These are phyloP conservation scores for Tulasnella sp. DNA, from an alignment of 768 basidiomycete species.

Conservation along the genomic window DNA sequence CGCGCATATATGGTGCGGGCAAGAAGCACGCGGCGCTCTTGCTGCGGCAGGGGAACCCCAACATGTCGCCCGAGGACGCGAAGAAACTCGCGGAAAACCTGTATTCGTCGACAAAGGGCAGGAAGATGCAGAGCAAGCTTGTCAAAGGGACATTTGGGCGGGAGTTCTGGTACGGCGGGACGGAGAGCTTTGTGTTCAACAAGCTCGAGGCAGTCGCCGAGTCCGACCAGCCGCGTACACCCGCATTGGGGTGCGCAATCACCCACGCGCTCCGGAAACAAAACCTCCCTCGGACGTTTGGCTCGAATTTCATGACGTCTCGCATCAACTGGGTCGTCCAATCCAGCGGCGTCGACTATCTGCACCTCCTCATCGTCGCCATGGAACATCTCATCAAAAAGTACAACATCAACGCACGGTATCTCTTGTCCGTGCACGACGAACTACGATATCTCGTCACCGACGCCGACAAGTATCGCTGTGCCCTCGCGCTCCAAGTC, in stretches of 20 bases:
- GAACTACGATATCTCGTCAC: constrained; percentile 88
- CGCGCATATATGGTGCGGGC: constrained; percentile 96
- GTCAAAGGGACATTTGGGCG: constrained; percentile 59
- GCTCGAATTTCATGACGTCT: constrained; percentile 83
- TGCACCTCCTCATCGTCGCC: constrained; percentile 88
- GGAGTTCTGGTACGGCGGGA: constrained; percentile 94
- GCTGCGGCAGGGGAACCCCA: constrained; percentile 70
- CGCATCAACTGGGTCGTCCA: constrained; percentile 99
- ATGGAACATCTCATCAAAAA: constrained; percentile 78
- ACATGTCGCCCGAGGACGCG: constrained; percentile 66
- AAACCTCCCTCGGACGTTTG: constrained; percentile 68
- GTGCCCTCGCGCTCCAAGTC: constrained; percentile 83
- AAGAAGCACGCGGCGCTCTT: constrained; percentile 86
- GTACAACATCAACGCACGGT: constrained; percentile 80
- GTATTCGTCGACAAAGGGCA: constrained; percentile 89
- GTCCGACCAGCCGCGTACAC: constrained; percentile 76
- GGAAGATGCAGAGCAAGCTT: constrained; percentile 41
- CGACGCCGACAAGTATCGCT: constrained; percentile 82
- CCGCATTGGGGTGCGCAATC: constrained; percentile 86
- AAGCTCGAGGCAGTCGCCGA: constrained; percentile 91
- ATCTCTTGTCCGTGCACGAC: constrained; percentile 94
- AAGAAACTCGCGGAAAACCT: constrained; percentile 69
- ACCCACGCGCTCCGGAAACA: constrained; percentile 88
- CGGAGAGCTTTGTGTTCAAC: constrained; percentile 95
- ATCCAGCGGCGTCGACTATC: constrained; percentile 95